Base-by-base conservation (phyloP, 805 yeast species). In the Saccharomycopsis sp. region DNA sequence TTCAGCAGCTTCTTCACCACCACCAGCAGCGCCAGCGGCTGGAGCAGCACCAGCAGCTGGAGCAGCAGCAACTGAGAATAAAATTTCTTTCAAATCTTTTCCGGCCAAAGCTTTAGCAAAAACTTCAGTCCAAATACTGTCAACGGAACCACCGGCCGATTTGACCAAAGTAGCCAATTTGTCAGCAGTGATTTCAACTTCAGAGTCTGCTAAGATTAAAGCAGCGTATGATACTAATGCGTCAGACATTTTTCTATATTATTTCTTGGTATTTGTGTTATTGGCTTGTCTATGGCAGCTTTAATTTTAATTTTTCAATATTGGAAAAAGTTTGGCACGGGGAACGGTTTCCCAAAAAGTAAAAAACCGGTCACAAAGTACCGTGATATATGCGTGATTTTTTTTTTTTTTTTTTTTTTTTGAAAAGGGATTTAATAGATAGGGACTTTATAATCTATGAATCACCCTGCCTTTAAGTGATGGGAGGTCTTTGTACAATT, bases 151-250 rank as follows among this genome's bases (percentile, higher is more conserved):
- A 65, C 83, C 81, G 57, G 94, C 93, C 61, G 86, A 85, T 54
- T 71, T 60, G 67, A 84, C 72, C 68, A 84, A 70, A 62, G 85
- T 72, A 63, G 74, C 63, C 65, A 84, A 76, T 76, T 83, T 83
- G 66, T 81, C 89, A 59, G 88, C 58, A 53, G 95, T 77, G 80
- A 93, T 79, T 72, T 89, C 96, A 65, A 87, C 74, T 65, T 87
- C 96, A 64, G 97, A 86, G 68, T 90, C 98, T 59, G 97, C 96
- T 72, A 90, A 79, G 75, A 90, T 88, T 72, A 90, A 81, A 66
- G 97, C 96, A 70, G 98, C 97, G 85, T 87, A 88, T 61, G 96
- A 85, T 67, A 87, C 86, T 67, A 90, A 81, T 65, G 95, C 79
- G 79, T 88, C 95, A 70, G 95, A 84, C 95, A 86, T 86, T 68